Conservation (phyloP, 2,329 filamentous ascomycete genomes). For the Trichoderma citrinoviride region DNA sequence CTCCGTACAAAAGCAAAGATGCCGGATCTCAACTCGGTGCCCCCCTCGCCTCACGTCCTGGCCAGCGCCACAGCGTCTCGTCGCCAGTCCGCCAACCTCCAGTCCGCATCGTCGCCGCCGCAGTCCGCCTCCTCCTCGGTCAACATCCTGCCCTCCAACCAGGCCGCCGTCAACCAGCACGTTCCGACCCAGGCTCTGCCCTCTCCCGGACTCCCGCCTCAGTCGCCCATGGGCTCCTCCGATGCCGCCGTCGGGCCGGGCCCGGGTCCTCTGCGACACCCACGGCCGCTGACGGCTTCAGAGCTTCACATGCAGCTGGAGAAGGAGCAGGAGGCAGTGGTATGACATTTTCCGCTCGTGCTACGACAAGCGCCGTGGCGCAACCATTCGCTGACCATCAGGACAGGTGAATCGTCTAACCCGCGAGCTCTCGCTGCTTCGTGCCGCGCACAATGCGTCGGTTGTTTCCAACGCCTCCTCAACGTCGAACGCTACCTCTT, state of each 20-base stretch:
- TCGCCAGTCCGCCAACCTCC: constrained; percentile 44
- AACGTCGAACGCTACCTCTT: constrained; percentile 53
- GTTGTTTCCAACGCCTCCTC: constrained; percentile 66
- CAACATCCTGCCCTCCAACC: constrained; percentile 58
- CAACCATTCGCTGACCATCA: constrained; percentile 7
- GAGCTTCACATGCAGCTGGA: constrained; percentile 88
- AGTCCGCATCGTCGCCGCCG: constrained; percentile 41
- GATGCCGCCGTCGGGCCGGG: constrained; percentile 47
- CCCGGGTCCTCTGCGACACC: constrained; percentile 77
- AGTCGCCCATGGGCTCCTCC: constrained; percentile 29
- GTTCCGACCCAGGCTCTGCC: constrained; percentile 35
- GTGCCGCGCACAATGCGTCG: constrained; percentile 65
- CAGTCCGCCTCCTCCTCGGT: constrained; percentile 44
- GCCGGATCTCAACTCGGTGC: constrained; percentile 57
- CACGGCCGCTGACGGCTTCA: constrained; percentile 79
- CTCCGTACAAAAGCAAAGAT: constrained; percentile 32
- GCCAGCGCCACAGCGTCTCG: constrained; percentile 41
- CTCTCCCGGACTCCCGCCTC: constrained; percentile 26
- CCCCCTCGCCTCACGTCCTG: constrained; percentile 48
- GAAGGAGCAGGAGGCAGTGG: constrained; percentile 92
- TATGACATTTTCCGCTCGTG: constrained; percentile 42
- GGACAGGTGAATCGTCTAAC: constrained; percentile 87
- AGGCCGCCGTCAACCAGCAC: constrained; percentile 45
- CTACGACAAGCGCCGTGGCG: background rate
- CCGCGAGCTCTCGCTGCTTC: constrained; percentile 81